phyloP scores from a whole-genome alignment of 2,329 filamentous ascomycete genomes.

The Sarocladium oryzae region DNA sequence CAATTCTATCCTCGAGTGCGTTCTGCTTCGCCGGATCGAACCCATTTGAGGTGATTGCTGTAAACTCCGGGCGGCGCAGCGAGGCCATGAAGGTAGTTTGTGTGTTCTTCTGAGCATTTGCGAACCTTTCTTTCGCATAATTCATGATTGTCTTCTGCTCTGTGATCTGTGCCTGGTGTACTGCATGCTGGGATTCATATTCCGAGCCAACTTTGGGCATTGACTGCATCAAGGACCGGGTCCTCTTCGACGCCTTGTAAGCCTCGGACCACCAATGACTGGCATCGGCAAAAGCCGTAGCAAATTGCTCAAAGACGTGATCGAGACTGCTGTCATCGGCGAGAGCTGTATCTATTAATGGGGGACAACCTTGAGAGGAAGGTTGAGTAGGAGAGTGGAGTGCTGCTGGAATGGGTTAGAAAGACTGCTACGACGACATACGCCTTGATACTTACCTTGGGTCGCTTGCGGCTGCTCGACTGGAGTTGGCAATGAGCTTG shows the following conservation, averaged over 20 bases:
- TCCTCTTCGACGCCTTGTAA: not conserved
- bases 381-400: not conserved
- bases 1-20: not conserved
- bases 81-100: not conserved
- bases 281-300: not conserved
- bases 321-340: not conserved
- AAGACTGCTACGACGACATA: no score
- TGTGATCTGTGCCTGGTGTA: not conserved
- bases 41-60: not conserved
- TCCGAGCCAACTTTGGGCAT: not conserved
- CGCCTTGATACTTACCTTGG: no score
- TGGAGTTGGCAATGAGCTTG: no score
- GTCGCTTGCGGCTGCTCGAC: no score
- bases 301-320: not conserved
- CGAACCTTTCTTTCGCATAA: not conserved
- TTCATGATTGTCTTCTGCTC: not conserved
- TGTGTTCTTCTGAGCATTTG: not conserved
- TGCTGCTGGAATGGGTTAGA: not conserved
- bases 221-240: not conserved
- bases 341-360: not conserved
- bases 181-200: not conserved
- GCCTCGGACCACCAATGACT: not conserved
- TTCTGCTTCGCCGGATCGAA: not conserved
- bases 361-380: not conserved
- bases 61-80: not conserved